These are phyloP conservation scores for Exophiala alcalophila DNA, from an alignment of 2,329 filamentous ascomycete species.

Conservation along the genomic window DNA sequence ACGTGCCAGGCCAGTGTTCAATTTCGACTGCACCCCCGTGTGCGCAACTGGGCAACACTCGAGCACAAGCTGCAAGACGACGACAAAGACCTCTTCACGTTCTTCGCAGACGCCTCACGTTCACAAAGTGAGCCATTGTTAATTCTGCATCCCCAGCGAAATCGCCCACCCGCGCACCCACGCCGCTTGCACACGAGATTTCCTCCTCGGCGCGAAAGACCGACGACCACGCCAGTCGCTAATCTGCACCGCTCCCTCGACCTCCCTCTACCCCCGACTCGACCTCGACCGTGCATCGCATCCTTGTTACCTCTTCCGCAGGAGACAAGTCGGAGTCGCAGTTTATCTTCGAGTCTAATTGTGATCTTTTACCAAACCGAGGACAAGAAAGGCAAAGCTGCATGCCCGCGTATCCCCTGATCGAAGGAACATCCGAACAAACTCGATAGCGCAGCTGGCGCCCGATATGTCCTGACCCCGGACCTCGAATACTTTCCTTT, in stretches of 20 bases:
- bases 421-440: neutral
- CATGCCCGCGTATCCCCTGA: neutral
- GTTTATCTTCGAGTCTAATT: neutral
- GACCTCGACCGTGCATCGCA: neutral
- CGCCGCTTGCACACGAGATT: neutral
- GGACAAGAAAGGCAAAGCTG: neutral
- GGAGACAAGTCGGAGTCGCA: neutral
- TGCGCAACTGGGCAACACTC: neutral
- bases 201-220: neutral
- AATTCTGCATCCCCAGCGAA: neutral
- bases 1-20: neutral
- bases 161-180: neutral
- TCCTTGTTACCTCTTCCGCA: neutral
- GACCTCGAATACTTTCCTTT: constrained; percentile 1
- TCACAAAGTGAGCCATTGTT: neutral
- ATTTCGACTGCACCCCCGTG: constrained; percentile 1
- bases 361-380: neutral
- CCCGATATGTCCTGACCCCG: constrained; percentile 22
- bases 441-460: constrained; percentile 11
- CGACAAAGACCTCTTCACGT: constrained; percentile 1
- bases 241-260: constrained; percentile 2
- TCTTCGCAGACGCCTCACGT: neutral
- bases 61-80: neutral
- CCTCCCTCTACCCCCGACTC: neutral
- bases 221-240: neutral